Percentiles rank a stretch among this genome's conserved stretches.
phyloP scores from a whole-genome alignment of 164 flowering plant genomes.

The Chimonanthus praecox region DNA sequence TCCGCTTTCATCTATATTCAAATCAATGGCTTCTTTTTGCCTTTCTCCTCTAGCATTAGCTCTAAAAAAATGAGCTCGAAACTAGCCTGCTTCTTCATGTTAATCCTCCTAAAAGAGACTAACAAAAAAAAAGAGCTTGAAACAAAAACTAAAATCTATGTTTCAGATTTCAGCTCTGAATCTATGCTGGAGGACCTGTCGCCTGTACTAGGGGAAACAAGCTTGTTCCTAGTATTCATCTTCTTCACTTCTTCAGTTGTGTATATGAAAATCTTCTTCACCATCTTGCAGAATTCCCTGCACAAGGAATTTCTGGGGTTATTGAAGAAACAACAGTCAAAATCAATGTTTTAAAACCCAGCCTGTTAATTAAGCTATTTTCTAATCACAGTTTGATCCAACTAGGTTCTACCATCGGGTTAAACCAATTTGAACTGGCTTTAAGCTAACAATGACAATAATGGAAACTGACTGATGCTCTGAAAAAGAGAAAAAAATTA shows the following conservation, averaged over 20 bases:
- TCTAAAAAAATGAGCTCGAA: slow-evolving; percentile 4
- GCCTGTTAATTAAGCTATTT: no score
- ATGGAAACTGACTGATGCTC: no score
- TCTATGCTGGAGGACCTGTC: slow-evolving; percentile 31
- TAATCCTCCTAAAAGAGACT: background rate
- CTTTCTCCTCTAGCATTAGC: background rate
- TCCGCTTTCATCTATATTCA: background rate
- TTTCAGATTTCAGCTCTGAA: slow-evolving; percentile 5
- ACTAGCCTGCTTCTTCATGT: background rate
- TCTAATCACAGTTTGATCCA: no score
- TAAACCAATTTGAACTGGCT: no score
- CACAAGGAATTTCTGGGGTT: slow-evolving; percentile 1
- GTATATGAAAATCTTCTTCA: slow-evolving; percentile 66
- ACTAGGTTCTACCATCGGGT: no score
- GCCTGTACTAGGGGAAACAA: slow-evolving; percentile 33
- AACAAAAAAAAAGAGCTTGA: background rate
- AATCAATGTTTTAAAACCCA: no score
- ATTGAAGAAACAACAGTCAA: background rate
- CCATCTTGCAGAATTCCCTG: slow-evolving; percentile 94
- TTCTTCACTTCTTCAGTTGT: slow-evolving; percentile 79
- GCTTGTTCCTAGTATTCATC: slow-evolving; percentile 44
- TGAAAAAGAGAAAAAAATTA: no score
- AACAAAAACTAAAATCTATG: background rate
- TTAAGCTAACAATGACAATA: no score
- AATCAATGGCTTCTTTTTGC: background rate